Evolutionary conservation across 2,329 filamentous ascomycete genomes (phyloP), one percentile per base, ranked within the genome.

Genomic region (Westerdykella ornata): DNA sequence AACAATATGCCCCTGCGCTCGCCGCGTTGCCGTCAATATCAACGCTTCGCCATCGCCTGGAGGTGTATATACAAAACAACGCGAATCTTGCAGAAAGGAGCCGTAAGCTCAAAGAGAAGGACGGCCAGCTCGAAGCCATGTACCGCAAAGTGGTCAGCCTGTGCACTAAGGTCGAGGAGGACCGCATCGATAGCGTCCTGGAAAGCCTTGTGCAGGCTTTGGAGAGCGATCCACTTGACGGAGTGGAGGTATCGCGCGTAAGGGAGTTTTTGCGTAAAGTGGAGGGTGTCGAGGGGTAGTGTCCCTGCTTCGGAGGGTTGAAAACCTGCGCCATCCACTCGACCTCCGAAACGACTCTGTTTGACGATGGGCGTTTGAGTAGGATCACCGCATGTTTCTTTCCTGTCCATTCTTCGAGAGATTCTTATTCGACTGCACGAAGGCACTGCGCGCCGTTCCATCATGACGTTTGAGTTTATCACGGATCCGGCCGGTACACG

Each of bases 101-200:
- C 2, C 75, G 77, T 14, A 77, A 77, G 5, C 75, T 98, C 7
- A 83, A 87, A 61, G 82, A 83, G 20, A 81, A 85, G 45, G 90
- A 87, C 53, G 82, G 81, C 4, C 88, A 95, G 40, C 74, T 94
- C 3, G 90, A 95, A 58, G 74, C 84, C 51, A 88, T 92, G 66
- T 96, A 96, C 62, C 78, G 88, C 18, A 85, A 84, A 51, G 86
- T 97, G 20, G 88, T 98, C 17, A 81, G 84, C 40, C 71, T 96
- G 11, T 96, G 90, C 61, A 94, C 88, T 0, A 82, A 81, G 7
- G 85, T 89, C 26, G 76, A 80, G 1, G 88, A 94, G 47, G 74
- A 76, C 7, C 78, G 87, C 43, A 85, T 97, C 12, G 92, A 97
- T 53, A 78, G 79, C 43, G 78, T 88, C 38, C 73, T 96, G 0